Conservation (phyloP, 148 eudicot genomes). For the Rheum nobile region DNA sequence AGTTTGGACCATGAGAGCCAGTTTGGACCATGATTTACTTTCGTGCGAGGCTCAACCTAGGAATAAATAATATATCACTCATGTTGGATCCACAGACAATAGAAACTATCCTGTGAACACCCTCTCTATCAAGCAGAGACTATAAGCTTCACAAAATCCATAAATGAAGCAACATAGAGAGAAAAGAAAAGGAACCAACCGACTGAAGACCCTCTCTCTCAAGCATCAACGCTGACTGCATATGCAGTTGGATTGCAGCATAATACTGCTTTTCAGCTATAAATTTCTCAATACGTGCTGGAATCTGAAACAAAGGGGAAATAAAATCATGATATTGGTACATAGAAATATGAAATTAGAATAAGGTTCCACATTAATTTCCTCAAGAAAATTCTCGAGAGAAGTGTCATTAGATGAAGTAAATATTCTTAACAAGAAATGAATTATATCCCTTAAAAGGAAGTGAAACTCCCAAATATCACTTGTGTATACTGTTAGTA, state of each 20-base stretch:
- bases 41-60: background rate
- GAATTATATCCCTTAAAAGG: background rate
- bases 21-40: no score
- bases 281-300: conserved; percentile 81
- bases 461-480: background rate
- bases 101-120: background rate
- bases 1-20: no score
- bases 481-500: background rate
- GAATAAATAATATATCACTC: background rate
- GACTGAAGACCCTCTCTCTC: conserved; percentile 99
- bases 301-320: conserved; percentile 40
- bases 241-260: conserved; percentile 92
- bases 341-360: background rate
- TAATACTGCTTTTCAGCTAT: conserved; percentile 82
- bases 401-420: background rate
- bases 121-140: background rate
- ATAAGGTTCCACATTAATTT: background rate
- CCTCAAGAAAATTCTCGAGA: background rate
- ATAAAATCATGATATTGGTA: background rate
- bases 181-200: conserved; percentile 31
- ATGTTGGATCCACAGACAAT: background rate
- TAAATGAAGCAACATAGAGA: background rate
- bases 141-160: background rate
- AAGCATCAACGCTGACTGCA: conserved; percentile 83
- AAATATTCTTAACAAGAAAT: background rate